Evolutionary conservation across 352 stramenopile genomes (phyloP).

Genomic region (Peronospora belbahrii): DNA sequence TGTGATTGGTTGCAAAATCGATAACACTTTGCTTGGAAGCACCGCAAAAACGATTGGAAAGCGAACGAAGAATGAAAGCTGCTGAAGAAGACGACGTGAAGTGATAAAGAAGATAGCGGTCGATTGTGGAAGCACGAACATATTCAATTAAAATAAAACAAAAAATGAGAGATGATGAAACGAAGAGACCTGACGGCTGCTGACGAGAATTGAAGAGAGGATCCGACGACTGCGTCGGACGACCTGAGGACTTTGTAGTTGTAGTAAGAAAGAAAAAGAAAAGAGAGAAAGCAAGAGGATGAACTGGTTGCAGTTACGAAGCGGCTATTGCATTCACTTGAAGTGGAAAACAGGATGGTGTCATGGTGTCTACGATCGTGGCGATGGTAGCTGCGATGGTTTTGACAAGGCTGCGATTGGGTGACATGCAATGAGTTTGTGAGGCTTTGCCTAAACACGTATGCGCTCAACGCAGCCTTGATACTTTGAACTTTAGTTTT

Average conservation of each 20-base stretch:
- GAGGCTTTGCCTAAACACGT: too few relatives aligned
- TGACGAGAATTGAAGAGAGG: slow-evolving; percentile 28
- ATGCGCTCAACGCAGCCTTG: too few relatives aligned
- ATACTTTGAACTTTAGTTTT: too few relatives aligned
- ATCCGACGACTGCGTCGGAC: slow-evolving; percentile 25
- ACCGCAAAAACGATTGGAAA: slow-evolving; percentile 20
- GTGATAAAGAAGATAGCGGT: slow-evolving; percentile 12
- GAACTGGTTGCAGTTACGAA: slow-evolving; percentile 23
- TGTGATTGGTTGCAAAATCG: slow-evolving; percentile 13
- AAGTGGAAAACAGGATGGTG: slow-evolving; percentile 27
- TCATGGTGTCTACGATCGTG: slow-evolving; percentile 9
- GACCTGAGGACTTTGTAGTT: slow-evolving; percentile 38
- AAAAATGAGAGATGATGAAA: slow-evolving; percentile 23
- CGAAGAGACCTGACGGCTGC: slow-evolving; percentile 24
- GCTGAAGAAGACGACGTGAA: slow-evolving; percentile 23
- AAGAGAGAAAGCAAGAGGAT: slow-evolving; percentile 27
- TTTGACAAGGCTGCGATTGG: slow-evolving; percentile 22
- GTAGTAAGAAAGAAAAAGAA: slow-evolving; percentile 24
- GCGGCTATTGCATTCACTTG: slow-evolving; percentile 20
- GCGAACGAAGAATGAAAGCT: slow-evolving; percentile 25
- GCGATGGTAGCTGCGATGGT: slow-evolving; percentile 20
- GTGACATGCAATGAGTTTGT: slow-evolving; percentile 9
- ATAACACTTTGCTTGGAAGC: slow-evolving; percentile 9
- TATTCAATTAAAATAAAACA: slow-evolving; percentile 16
- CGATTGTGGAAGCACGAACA: slow-evolving; percentile 17